Evolutionary conservation across 1,139 yeast genomes (phyloP).

Genomic region (Barnettozyma hawaiiensis): DNA sequence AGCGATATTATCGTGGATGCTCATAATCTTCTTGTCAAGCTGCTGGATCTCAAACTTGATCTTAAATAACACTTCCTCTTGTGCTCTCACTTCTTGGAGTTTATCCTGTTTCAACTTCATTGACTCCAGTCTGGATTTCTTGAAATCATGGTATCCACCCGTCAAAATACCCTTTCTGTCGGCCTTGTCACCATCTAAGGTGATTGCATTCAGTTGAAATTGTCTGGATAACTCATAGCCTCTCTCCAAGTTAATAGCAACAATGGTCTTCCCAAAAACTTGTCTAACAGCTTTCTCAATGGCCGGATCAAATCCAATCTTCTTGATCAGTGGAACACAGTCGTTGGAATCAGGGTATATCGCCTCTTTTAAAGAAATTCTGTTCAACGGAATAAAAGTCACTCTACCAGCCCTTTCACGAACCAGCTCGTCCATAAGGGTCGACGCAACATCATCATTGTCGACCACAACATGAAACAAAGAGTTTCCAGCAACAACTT

Average conservation of each 20-base stretch:
- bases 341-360: slow-evolving; percentile 52
- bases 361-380: slow-evolving; percentile 41
- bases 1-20: slow-evolving; percentile 44
- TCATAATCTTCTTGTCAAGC: slow-evolving; percentile 42
- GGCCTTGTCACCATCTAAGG: slow-evolving; percentile 87
- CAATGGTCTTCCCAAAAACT: slow-evolving; percentile 76
- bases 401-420: slow-evolving; percentile 74
- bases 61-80: slow-evolving; percentile 33
- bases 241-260: slow-evolving; percentile 61
- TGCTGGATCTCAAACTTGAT: slow-evolving; percentile 34
- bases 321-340: slow-evolving; percentile 65
- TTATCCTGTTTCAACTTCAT: slow-evolving; percentile 51
- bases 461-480: slow-evolving; percentile 88
- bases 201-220: slow-evolving; percentile 67
- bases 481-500: slow-evolving; percentile 83
- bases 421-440: slow-evolving; percentile 71
- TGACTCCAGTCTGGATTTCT: slow-evolving; percentile 65
- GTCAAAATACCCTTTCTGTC: slow-evolving; percentile 78
- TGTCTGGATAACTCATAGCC: slow-evolving; percentile 67
- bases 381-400: slow-evolving; percentile 84
- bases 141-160: slow-evolving; percentile 82
- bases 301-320: slow-evolving; percentile 53
- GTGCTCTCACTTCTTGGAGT: slow-evolving; percentile 40
- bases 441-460: slow-evolving; percentile 75
- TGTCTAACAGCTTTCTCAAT: slow-evolving; percentile 66